phyloP scores from a whole-genome alignment of 495 filamentous ascomycete genomes.

The Chaetomium tenue region DNA sequence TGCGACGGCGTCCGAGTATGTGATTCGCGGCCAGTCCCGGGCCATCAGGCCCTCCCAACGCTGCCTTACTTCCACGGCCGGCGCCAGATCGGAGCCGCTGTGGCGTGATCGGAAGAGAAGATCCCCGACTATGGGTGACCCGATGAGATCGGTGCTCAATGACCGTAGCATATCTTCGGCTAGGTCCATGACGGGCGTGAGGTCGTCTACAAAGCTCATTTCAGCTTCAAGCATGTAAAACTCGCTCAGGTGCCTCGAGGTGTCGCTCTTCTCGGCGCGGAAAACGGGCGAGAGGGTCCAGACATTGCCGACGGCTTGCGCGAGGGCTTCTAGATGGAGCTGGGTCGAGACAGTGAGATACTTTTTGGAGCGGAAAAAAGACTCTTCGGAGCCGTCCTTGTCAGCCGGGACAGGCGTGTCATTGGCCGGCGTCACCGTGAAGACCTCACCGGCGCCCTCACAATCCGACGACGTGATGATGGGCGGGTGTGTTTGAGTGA shows the following conservation, averaged over 20 bases:
- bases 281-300: slow-evolving; percentile 95
- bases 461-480: slow-evolving; percentile 97
- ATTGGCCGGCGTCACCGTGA: slow-evolving; percentile 57
- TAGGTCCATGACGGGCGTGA: slow-evolving; percentile 69
- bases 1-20: slow-evolving; percentile 75
- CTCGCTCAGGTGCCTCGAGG: slow-evolving; percentile 88
- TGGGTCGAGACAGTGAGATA: slow-evolving; percentile 96
- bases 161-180: slow-evolving; percentile 73
- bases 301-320: slow-evolving; percentile 82
- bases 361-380: slow-evolving; percentile 84
- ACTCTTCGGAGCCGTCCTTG: slow-evolving; percentile 26
- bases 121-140: slow-evolving; percentile 61
- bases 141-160: slow-evolving; percentile 55
- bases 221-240: slow-evolving; percentile 99
- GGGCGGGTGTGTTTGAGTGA: slow-evolving; percentile 86
- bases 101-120: slow-evolving; percentile 39
- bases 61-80: slow-evolving; percentile 51
- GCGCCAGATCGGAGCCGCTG: slow-evolving; percentile 35
- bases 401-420: slow-evolving; percentile 31
- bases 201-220: slow-evolving; percentile 68
- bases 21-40: slow-evolving; percentile 74
- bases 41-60: slow-evolving; percentile 69
- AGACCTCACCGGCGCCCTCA: slow-evolving; percentile 96
- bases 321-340: slow-evolving; percentile 89
- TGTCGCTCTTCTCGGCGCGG: slow-evolving; percentile 91